Percentiles rank a stretch among this genome's conserved stretches.
phyloP scores from a whole-genome alignment of 352 stramenopile species.

The Phytophthora pseudosyringae region DNA sequence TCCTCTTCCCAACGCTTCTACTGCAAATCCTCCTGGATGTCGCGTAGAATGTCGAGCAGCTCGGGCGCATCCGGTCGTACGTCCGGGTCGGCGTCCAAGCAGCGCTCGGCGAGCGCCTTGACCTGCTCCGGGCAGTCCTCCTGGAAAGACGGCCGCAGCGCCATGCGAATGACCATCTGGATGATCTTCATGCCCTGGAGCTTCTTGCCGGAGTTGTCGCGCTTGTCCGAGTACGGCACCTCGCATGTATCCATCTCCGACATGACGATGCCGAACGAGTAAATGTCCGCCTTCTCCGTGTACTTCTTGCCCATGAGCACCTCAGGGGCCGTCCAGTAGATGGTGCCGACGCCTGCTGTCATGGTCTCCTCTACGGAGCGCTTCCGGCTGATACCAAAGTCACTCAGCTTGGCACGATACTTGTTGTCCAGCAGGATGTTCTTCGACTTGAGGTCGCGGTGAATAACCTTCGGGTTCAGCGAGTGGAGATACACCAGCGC shows the following conservation, averaged over 20 bases:
- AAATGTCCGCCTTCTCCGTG: slow-evolving; percentile 83
- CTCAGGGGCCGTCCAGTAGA: slow-evolving; percentile 84
- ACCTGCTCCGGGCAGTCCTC: slow-evolving; percentile 54
- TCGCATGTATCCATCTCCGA: slow-evolving; percentile 83
- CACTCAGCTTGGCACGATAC: slow-evolving; percentile 66
- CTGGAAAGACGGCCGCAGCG: slow-evolving; percentile 66
- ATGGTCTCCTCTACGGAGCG: slow-evolving; percentile 79
- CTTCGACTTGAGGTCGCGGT: slow-evolving; percentile 86
- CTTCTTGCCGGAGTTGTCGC: slow-evolving; percentile 68
- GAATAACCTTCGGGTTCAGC: slow-evolving; percentile 82
- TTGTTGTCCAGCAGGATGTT: slow-evolving; percentile 59
- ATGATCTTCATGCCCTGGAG: slow-evolving; percentile 86
- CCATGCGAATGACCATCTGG: slow-evolving; percentile 75
- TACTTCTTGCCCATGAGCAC: slow-evolving; percentile 84
- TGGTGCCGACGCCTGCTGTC: slow-evolving; percentile 82
- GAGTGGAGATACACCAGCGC: slow-evolving; percentile 86
- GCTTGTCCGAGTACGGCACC: slow-evolving; percentile 82
- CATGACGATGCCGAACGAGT: slow-evolving; percentile 86
- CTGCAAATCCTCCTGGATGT: slow-evolving; percentile 44
- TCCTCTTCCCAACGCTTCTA: slow-evolving; percentile 32
- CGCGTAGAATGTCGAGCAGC: slow-evolving; percentile 36
- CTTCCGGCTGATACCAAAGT: slow-evolving; percentile 81
- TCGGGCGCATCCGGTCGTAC: slow-evolving; percentile 59
- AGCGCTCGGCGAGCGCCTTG: slow-evolving; percentile 62
- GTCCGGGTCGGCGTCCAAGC: slow-evolving; percentile 71